Percentiles rank a stretch among this genome's conserved stretches.
Conservation (phyloP, 2,329 filamentous ascomycete species). For the Paecilomyces sp. region DNA sequence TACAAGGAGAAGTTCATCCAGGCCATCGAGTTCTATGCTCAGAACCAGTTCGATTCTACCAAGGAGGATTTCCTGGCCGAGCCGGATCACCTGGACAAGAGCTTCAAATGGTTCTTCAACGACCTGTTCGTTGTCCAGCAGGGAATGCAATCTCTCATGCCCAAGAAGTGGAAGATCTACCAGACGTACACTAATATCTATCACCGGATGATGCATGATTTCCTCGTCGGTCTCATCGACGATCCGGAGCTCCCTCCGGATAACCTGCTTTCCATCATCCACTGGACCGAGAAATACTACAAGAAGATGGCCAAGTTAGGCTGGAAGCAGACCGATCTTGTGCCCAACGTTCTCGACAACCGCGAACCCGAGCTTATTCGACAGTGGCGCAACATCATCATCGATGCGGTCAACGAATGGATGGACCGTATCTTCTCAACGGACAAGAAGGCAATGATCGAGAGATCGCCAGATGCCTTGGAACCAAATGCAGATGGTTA, state of each 20-base stretch:
- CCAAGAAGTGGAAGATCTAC: conserved; percentile 94
- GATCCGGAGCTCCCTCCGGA: conserved; percentile 77
- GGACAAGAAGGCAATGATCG: conserved; percentile 73
- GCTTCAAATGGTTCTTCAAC: conserved; percentile 94
- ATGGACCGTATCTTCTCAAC: conserved; percentile 84
- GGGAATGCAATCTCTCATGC: conserved; percentile 86
- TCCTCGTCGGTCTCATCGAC: conserved; percentile 73
- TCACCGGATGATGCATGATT: conserved; percentile 92
- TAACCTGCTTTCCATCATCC: conserved; percentile 84
- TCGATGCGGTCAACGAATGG: conserved; percentile 94
- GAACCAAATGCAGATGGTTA: conserved; percentile 84
- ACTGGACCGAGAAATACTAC: conserved; percentile 95
- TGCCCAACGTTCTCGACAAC: conserved; percentile 82
- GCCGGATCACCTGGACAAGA: conserved; percentile 75
- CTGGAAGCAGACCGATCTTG: conserved; percentile 66
- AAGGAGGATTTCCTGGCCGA: conserved; percentile 75
- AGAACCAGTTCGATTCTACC: conserved; percentile 65
- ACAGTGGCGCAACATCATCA: conserved; percentile 91
- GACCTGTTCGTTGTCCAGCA: conserved; percentile 91
- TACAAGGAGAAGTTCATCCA: conserved; percentile 95
- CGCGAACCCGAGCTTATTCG: conserved; percentile 83
- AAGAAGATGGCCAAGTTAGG: conserved; percentile 90
- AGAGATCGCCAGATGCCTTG: conserved; percentile 71
- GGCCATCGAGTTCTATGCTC: conserved; percentile 66
- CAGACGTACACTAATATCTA: conserved; percentile 86